Evolutionary conservation across 2,329 filamentous ascomycete species (phyloP), one percentile per base, ranked within the genome.

Genomic region (Aspergillus latus): DNA sequence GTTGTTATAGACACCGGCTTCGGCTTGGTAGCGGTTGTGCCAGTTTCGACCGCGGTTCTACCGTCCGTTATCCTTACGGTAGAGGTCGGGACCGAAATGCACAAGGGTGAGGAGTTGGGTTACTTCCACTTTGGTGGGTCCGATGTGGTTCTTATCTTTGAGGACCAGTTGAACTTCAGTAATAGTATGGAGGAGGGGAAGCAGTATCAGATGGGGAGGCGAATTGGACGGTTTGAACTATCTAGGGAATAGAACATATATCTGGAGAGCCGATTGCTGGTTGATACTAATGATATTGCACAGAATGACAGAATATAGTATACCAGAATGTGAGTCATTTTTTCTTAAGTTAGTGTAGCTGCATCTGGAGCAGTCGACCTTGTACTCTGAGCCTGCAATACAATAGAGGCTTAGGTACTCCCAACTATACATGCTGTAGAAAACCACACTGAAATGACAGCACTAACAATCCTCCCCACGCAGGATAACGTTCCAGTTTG

Each of bases 41-140:
- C 76, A 0, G 74, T 78, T 51, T 76, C 76, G 7, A 79, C 78
- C 76, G 76, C 74, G 4, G 68, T 74, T 30, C 72, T 79, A 0
- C 78, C 76, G 1, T 77, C 74, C 2, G 73, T 79, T 2, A 65
- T 68, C 21, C 42, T 76, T 13, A 68, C 66, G 1, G 60, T 53
- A 1, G 40, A 62, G 9, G 45, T 53, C 29, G 71, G 62, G 0
- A 57, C 65, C 13, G 28, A 29, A 2, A 5, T 76, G 30, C 57
- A 68, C n/a, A 79, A 79, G 59, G 76, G 76, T 2, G 65, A 78
- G 2, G 74, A 78, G 57, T 70, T 79, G 54, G 72, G 68, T 0
- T 73, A 70, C 57, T 79, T 80, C 58, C 67, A 72, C 58, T 78
- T 78, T 58, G 76, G 77, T 15, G 77, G 76, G 0, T 76, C 72